Base-by-base conservation (phyloP, 2,329 filamentous ascomycete species). In the Ceratocystis destructans region DNA sequence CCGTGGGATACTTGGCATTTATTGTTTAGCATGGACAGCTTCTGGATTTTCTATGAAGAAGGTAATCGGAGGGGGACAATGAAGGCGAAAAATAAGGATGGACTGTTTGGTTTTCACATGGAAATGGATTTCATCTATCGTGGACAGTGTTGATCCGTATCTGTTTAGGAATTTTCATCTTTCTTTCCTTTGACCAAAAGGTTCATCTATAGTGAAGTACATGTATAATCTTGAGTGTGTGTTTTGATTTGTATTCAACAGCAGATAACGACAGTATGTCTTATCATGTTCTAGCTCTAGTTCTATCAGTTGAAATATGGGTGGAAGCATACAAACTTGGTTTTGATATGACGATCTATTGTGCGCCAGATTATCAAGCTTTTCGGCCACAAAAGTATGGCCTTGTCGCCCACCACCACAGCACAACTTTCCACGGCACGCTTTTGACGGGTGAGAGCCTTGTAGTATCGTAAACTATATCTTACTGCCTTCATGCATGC, bases 1-100 rank as follows among this genome's bases (percentile, higher is more conserved):
- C 64, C 65, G 67, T 68, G 67, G 67, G 64, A 68, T 68, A 66
- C 67, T 22, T 31, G 59, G 41, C 50, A 15, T 31, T 20, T 22
- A 17, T 64, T 45, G 37, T 31, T 41, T 46, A 25, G 22, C 53
- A 17, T 44, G 48, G 20, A 55, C 53, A 10, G 37, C 41, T 65
- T 61, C 46, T 44, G 45, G 28, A 17, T 37, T 46, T 25, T 50
- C 33, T 63, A n/a, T 25, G 4, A 48, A 5, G 28, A 31, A 45
- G 64, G 15, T 31, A 41, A 1, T 8, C 31, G 5, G 25, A 46
- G 17, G 25, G 12, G n/a, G 41, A 20, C 8, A 10, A 41, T 15
- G 53, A 22, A n/a, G 25, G 2, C 37, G 17, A 37, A 37, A 15
- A 45, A 61, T 31, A 62, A 45, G 62, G 66, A 64, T 61, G 25